Evolutionary conservation across 306 rosid genomes (phyloP).

Genomic region (Mimosa pudica): DNA sequence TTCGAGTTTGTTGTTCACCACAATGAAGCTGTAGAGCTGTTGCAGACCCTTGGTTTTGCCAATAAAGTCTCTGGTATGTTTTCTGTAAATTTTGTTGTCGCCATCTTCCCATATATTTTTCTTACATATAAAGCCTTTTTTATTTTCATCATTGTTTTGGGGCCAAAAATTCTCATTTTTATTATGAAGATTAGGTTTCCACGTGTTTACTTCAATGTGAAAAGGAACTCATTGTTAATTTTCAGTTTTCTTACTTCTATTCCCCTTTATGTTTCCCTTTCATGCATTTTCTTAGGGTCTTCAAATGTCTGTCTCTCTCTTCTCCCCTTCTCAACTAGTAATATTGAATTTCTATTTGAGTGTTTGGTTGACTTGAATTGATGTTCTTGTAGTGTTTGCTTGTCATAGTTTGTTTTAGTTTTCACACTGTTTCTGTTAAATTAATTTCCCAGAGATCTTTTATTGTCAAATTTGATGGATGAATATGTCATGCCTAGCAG

Average conservation of each 20-base stretch:
- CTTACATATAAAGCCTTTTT: neutral
- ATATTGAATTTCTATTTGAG: too few relatives aligned
- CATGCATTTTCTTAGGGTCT: too few relatives aligned
- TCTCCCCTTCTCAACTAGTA: too few relatives aligned
- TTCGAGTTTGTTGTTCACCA: constrained; percentile 45
- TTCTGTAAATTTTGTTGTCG: constrained; percentile 15
- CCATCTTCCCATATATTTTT: too few relatives aligned
- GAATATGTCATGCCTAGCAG: constrained; percentile 29
- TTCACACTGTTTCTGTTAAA: neutral
- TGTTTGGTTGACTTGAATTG: too few relatives aligned
- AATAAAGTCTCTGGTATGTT: constrained; percentile 53
- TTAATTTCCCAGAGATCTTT: constrained; percentile 1
- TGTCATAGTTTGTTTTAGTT: too few relatives aligned
- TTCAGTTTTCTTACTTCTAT: too few relatives aligned
- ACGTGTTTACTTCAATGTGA: constrained; percentile 15
- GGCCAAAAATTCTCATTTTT: constrained; percentile 6
- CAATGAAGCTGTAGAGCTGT: constrained; percentile 47
- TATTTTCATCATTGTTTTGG: neutral
- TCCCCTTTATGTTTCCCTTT: too few relatives aligned
- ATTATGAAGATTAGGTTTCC: neutral
- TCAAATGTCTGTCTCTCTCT: too few relatives aligned
- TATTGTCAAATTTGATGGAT: constrained; percentile 24
- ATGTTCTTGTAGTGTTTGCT: too few relatives aligned
- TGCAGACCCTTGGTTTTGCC: constrained; percentile 42
- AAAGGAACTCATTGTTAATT: too few relatives aligned